Evolutionary conservation across 345 rosid species (phyloP).

Genomic region (Turritis glabra): DNA sequence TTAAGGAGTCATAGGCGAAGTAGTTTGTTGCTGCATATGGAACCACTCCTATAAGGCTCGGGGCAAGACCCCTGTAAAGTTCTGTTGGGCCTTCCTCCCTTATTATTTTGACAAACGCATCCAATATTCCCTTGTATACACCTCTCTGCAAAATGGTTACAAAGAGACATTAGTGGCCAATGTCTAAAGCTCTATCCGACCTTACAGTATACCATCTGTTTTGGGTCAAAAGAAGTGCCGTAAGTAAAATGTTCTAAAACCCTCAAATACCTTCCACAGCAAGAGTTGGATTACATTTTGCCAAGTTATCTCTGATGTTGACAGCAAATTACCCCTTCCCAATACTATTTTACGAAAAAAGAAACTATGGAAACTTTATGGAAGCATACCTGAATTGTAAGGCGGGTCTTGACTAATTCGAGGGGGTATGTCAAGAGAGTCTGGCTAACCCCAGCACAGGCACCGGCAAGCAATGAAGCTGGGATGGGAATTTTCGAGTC

Average conservation of each 20-base stretch:
- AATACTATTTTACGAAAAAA: not conserved
- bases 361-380: not conserved
- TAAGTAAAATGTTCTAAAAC: not conserved
- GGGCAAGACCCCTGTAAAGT: constrained; percentile 87
- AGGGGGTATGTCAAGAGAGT: constrained; percentile 90
- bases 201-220: not conserved
- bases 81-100: constrained; percentile 79
- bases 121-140: constrained; percentile 66
- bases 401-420: constrained; percentile 83
- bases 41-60: constrained; percentile 88
- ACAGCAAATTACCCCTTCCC: not conserved
- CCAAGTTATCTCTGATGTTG: not conserved
- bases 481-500: constrained; percentile 66
- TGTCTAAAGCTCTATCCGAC: not conserved
- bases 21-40: constrained; percentile 93
- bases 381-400: constrained; percentile 72
- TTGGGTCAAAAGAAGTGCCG: too few species aligned
- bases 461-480: constrained; percentile 85
- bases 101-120: constrained; percentile 75
- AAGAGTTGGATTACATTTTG: not conserved
- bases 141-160: constrained; percentile 53
- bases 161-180: not conserved
- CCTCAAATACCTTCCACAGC: not conserved
- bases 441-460: constrained; percentile 98
- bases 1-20: constrained; percentile 81